Evolutionary conservation across 1,284 basidiomycete species (phyloP).

Genomic region (Gomphus sp.): DNA sequence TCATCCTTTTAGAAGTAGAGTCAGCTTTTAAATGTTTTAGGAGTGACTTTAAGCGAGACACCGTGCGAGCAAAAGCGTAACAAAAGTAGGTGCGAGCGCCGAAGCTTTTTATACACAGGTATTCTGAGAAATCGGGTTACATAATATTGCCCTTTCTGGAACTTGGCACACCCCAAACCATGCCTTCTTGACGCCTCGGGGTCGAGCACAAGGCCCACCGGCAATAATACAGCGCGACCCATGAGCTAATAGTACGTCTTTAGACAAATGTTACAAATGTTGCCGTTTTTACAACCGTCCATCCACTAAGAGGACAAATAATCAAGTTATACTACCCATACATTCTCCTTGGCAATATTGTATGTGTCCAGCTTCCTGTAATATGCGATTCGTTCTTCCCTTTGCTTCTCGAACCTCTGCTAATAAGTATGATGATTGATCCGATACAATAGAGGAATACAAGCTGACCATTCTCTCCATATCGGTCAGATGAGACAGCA

Average conservation of each 20-base stretch:
- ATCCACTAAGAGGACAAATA: not conserved
- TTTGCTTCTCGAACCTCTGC: conserved; percentile 33
- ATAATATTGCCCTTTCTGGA: too few species aligned
- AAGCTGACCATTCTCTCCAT: not conserved
- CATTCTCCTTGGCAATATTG: conserved; percentile 45
- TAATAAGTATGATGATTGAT: not conserved
- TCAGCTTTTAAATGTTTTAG: not conserved
- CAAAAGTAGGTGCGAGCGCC: too few species aligned
- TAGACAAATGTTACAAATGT: not conserved
- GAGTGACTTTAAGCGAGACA: not conserved
- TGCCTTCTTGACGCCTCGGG: too few species aligned
- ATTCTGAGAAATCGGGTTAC: too few species aligned
- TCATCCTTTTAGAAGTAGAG: conserved; percentile 19
- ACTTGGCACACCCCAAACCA: too few species aligned
- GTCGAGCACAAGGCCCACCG: too few species aligned
- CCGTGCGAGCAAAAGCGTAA: not conserved
- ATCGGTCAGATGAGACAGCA: not conserved
- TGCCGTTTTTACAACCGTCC: not conserved
- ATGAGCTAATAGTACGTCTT: too few species aligned
- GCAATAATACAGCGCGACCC: too few species aligned
- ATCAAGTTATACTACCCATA: conserved; percentile 44
- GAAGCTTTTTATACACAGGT: too few species aligned
- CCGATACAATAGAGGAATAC: not conserved
- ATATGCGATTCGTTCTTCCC: conserved; percentile 45
- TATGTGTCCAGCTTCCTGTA: conserved; percentile 46